Percentiles rank a stretch among this genome's conserved stretches.
These are phyloP conservation scores for Drechmeria coniospora DNA, from an alignment of 2,329 filamentous ascomycete species.

Conservation along the genomic window DNA sequence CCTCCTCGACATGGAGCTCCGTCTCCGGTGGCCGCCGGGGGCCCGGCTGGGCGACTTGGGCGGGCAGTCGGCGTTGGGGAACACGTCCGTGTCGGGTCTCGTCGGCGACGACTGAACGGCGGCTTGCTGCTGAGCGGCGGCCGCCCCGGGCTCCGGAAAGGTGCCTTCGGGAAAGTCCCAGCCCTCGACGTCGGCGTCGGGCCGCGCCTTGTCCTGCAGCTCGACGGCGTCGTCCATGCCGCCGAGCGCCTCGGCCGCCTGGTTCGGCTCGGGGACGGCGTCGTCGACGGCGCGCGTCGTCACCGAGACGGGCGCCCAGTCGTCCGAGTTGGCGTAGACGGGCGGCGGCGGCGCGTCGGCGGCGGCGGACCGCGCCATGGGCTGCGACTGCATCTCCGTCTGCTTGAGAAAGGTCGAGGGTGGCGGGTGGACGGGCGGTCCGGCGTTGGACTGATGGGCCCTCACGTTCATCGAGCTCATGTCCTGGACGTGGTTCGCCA, in stretches of 20 bases:
- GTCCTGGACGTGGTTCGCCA: constrained; percentile 43
- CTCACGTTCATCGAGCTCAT: constrained; percentile 33
- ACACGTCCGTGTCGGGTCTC: constrained; percentile 76
- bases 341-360: constrained; percentile 31
- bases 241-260: constrained; percentile 22
- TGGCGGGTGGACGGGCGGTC: constrained; percentile 32
- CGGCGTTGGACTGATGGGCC: constrained; percentile 43
- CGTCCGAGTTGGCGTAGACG: constrained; percentile 21
- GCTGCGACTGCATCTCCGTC: constrained; percentile 26
- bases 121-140: constrained; percentile 22
- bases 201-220: constrained; percentile 28
- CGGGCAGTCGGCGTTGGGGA: constrained; percentile 66
- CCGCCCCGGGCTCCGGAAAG: constrained; percentile 44
- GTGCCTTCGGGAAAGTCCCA: constrained; percentile 86
- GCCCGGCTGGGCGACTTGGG: constrained; percentile 66
- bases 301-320: constrained; percentile 20
- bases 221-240: constrained; percentile 25
- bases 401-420: constrained; percentile 19
- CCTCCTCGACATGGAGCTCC: constrained; percentile 61
- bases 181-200: constrained; percentile 46
- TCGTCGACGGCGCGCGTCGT: constrained; percentile 21
- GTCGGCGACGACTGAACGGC: constrained; percentile 30
- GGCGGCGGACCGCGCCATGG: constrained; percentile 38
- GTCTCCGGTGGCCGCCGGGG: constrained; percentile 57
- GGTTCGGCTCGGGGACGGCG: constrained; percentile 16